Conservation (phyloP, 306 rosid genomes). For the Cyclanthera cordifolia region DNA sequence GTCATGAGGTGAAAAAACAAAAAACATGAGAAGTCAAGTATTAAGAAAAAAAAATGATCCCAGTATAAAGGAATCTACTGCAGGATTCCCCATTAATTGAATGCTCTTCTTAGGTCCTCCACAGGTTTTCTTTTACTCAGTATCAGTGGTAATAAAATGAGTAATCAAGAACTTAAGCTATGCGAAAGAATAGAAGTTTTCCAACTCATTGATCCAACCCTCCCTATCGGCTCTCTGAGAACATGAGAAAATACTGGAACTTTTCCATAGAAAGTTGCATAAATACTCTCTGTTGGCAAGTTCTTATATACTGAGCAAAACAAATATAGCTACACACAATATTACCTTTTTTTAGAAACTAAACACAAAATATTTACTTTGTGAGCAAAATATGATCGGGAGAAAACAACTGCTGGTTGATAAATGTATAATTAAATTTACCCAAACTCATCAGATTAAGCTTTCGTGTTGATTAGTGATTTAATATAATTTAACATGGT, state of each 20-base stretch:
- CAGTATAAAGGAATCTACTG: neutral
- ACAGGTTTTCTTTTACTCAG: constrained; percentile 33
- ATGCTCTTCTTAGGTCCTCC: constrained; percentile 43
- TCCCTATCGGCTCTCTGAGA: constrained; percentile 44
- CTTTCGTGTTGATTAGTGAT: too few relatives aligned
- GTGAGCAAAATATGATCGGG: too few relatives aligned
- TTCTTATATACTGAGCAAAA: neutral
- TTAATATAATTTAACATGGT: too few relatives aligned
- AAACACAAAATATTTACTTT: neutral
- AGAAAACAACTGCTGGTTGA: too few relatives aligned
- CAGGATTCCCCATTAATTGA: neutral
- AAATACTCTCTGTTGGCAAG: neutral
- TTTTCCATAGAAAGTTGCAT: constrained; percentile 37
- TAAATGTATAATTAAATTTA: too few relatives aligned
- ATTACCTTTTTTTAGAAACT: neutral
- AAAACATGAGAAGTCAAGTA: neutral
- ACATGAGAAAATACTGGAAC: constrained; percentile 68
- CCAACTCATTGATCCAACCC: constrained; percentile 40
- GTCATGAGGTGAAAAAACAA: constrained; percentile 4
- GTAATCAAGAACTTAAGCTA: constrained; percentile 55
- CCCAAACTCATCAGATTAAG: too few relatives aligned
- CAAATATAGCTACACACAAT: neutral
- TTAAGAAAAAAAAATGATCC: neutral
- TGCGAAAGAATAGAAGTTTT: constrained; percentile 44
- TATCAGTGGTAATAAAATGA: constrained; percentile 45